Evolutionary conservation across 1,139 yeast genomes (phyloP), one percentile per base, ranked within the genome.

Genomic region (Martiniozyma asiatica): DNA sequence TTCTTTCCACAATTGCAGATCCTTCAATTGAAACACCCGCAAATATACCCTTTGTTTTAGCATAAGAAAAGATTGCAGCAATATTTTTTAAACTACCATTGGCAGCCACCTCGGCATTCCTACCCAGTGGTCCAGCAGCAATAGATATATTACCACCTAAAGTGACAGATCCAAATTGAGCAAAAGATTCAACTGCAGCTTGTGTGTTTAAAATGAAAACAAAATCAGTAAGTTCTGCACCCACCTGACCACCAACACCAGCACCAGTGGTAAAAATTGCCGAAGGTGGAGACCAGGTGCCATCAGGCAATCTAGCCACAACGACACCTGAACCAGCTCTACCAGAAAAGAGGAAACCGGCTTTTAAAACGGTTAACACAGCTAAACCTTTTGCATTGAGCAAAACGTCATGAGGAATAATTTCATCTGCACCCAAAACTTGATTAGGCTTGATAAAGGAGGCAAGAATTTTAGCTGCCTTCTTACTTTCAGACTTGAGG

Each of bases 11-110:
- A 36, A 89, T 73, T 18, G 92, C 94, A 3, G 96, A 84, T 29
- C 98, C 98, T 59, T 89, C 98, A 31, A 89, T 68, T 2, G 97
- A 87, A 19, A 89, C 92, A 47, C 98, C 98, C 1, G 98, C 98
- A 60, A 84, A 89, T 33, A 89, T 65, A 37, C 98, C 98, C 54
- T 92, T 89, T 3, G 96, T 87, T 56, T 89, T 89, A 11, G 97
- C 84, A 56, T 89, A 89, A 2, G 96, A 64, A 52, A 87, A 89
- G 12, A 89, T 77, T 5, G 98, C 94, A 4, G 97, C 81, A 6
- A 87, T 93, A 36, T 79, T 67, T 47, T 78, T 78, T 36, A 84
- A 59, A 3, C 96, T 82, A 0, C 97, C 98, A 22, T 94, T 73
- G 14, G 96, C 98, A 10, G 94, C 95, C 24, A 95, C 97, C 55